These are phyloP conservation scores for Epichloe amarillans DNA, from an alignment of 2,329 filamentous ascomycete species.

Conservation along the genomic window DNA sequence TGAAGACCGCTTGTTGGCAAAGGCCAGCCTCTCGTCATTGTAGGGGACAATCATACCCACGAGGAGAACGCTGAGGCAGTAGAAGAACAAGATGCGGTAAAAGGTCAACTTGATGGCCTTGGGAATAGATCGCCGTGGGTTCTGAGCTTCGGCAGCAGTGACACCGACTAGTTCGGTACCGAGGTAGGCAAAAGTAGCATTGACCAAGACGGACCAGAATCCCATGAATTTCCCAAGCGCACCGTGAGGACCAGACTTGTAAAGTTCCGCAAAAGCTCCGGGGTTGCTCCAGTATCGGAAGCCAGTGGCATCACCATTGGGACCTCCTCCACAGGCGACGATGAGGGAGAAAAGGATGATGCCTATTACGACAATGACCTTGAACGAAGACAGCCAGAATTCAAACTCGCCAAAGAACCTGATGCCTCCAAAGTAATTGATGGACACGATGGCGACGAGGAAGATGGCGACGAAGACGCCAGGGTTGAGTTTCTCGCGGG, in stretches of 20 bases:
- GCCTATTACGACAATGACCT: conserved; percentile 52
- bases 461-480: conserved; percentile 70
- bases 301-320: conserved; percentile 46
- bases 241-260: conserved; percentile 9
- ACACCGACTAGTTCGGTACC: conserved; percentile 67
- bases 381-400: conserved; percentile 52
- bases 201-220: conserved; percentile 61
- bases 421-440: conserved; percentile 53
- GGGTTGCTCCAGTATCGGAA: conserved; percentile 55
- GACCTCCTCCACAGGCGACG: conserved; percentile 51
- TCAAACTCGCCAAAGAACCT: conserved; percentile 54
- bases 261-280: conserved; percentile 28
- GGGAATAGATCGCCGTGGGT: conserved; percentile 63
- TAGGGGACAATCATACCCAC: conserved; percentile 68
- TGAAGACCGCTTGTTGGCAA: conserved; percentile 32
- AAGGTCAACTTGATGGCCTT: conserved; percentile 70
- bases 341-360: conserved; percentile 53
- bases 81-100: conserved; percentile 72
- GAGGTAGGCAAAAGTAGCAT: conserved; percentile 66
- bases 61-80: conserved; percentile 59
- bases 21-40: conserved; percentile 44
- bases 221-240: conserved; percentile 40
- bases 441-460: conserved; percentile 45
- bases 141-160: conserved; percentile 67
- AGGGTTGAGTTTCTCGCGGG: conserved; percentile 52